Evolutionary conservation across 495 filamentous ascomycete genomes (phyloP).

Genomic region (Penicillium parvum): DNA sequence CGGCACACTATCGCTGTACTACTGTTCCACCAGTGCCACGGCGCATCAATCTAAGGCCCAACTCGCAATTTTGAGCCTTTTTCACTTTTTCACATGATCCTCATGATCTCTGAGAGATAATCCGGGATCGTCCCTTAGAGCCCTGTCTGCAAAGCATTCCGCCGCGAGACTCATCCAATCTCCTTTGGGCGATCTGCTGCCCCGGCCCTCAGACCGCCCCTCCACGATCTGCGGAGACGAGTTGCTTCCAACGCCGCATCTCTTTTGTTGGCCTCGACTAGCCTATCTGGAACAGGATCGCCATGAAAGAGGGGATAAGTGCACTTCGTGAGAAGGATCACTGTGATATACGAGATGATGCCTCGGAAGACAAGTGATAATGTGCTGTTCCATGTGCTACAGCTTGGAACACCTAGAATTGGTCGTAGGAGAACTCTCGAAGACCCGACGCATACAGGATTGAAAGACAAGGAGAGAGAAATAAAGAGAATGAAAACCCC

Average conservation of each 20-base stretch:
- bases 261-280: conserved; percentile 1
- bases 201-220: conserved; percentile 2
- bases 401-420: neutral
- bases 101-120: too few relatives aligned
- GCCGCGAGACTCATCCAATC: conserved; percentile 7
- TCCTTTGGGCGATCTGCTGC: conserved; percentile 4
- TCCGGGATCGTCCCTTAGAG: conserved; percentile 2
- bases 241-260: conserved; percentile 9
- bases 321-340: neutral
- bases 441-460: conserved; percentile 1
- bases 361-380: conserved; percentile 3
- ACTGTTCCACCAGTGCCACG: conserved; percentile 1
- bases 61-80: conserved; percentile 5
- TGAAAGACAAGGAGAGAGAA: neutral
- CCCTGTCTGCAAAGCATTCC: neutral
- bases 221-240: conserved; percentile 10
- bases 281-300: conserved; percentile 6
- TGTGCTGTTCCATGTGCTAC: neutral
- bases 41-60: neutral
- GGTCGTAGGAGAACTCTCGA: too few relatives aligned
- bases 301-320: neutral
- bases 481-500: neutral
- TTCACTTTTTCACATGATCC: conserved; percentile 11
- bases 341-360: conserved; percentile 3
- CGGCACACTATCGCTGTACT: too few relatives aligned